Evolutionary conservation across 352 stramenopile species (phyloP).

Genomic region (Phytophthora agathidicida): DNA sequence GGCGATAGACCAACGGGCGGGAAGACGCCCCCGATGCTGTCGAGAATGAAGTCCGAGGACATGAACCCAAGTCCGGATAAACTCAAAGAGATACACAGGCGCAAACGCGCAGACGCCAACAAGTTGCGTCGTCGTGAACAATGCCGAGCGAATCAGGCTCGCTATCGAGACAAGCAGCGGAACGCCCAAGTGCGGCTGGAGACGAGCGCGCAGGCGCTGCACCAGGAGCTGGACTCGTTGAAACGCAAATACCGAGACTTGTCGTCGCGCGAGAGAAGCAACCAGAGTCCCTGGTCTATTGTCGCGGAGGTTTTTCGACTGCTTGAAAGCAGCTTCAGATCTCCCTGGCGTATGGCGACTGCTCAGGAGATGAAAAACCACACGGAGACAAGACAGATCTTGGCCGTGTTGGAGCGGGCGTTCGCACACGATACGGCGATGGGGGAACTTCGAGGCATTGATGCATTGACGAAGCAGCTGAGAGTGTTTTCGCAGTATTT

Average conservation of each 20-base stretch:
- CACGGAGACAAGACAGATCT: constrained; percentile 3
- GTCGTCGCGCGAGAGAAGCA: constrained; percentile 1
- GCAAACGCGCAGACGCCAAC: neutral
- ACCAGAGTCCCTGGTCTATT: constrained; percentile 15
- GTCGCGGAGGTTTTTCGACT: constrained; percentile 16
- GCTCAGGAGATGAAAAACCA: constrained; percentile 8
- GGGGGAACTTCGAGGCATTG: neutral
- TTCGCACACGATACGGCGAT: constrained; percentile 11
- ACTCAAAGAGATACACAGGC: neutral
- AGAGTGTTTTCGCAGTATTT: constrained; percentile 12
- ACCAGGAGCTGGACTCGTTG: constrained; percentile 1
- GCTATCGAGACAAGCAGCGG: constrained; percentile 30
- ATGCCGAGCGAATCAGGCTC: constrained; percentile 27
- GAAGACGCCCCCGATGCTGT: too few relatives aligned
- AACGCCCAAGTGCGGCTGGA: constrained; percentile 6
- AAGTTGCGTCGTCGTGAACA: constrained; percentile 8
- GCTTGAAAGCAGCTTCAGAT: constrained; percentile 15
- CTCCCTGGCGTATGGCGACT: constrained; percentile 3
- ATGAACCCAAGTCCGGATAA: neutral
- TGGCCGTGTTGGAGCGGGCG: constrained; percentile 3
- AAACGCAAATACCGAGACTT: neutral
- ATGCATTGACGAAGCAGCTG: neutral
- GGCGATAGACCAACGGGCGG: too few relatives aligned
- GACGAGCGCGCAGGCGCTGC: neutral
- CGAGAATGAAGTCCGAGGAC: too few relatives aligned